Base-by-base conservation (phyloP, 1,139 yeast species). In the Nakaseomyces kungkrabaensis region DNA sequence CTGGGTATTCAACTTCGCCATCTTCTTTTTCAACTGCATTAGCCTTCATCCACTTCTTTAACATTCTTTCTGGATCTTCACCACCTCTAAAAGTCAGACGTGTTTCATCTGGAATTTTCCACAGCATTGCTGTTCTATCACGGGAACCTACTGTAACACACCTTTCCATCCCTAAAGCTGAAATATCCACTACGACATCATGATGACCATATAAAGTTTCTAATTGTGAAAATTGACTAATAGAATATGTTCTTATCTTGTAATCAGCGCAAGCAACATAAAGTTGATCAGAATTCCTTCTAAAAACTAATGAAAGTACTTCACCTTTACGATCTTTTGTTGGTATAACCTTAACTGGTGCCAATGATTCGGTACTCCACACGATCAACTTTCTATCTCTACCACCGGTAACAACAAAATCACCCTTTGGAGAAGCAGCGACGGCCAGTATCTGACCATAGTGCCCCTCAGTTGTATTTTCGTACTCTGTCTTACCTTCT, bases 61-160 rank as follows among this genome's bases (percentile, higher is more conserved):
- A 70, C 59, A 72, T 72, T 64, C 71, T 76, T 49, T 72, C 76
- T 13, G 68, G 72, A 61, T 64, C 66, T 44, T 87, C 95, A 52
- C 96, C 96, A 54, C 96, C 96, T 62, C 97, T 77, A 68, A 92
- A 92, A 0, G 97, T 89, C 59, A 92, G 76, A 62, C 97, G 78
- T 1, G 95, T 81, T 69, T 92, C 98, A 61, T 94, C 98, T 29
- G 95, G 79, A 56, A 92, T 88, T 68, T 94, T 92, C 98, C 98
- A 92, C 60, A 87, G 73, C 82, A 94, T 85, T 17, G 94, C 97
- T 1, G 96, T 86, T 60, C 95, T 82, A 68, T 92, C 98, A 61
- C 98, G 78, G 4, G 95, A 76, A 24, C 98, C 98, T 27, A 90
- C 97, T 25, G 96, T 87, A 37, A 92, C 92, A 73, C 98, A 92